Base-by-base conservation (phyloP, 768 basidiomycete genomes). In the Phlebiopsis gigantea region DNA sequence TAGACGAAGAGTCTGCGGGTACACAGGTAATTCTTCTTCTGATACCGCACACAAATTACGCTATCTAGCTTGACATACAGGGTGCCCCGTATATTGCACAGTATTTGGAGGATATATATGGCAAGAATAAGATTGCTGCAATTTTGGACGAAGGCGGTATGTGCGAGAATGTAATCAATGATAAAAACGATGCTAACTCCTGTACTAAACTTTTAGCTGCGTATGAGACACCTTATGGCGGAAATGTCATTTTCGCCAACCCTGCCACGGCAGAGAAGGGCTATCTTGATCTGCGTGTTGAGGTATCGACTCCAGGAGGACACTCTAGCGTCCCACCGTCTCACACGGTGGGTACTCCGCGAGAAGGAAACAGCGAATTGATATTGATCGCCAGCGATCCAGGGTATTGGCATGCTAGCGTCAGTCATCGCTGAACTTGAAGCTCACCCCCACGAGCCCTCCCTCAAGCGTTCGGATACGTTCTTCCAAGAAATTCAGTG, bases 371-470 rank as follows among this genome's bases (percentile, higher is more conserved):
- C 34, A 39, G 34, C n/a, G 47, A 24, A 10, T 46, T 10, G 7
- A 44, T 44, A 44, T 5, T 5, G 22, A n/a, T 21, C 17, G 34
- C 12, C 15, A 39, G 44, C 17, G 47, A 14, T 12, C 6, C 47
- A 64, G 64, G 55, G 83, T 55, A 92, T 96, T 55, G 92, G 93
- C 8, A 85, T 93, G 52, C 80, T 95, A 43, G 77, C 93, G 2
- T 72, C 80, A 1, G 68, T 90, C 10, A 76, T 96, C 24, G 81
- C 85, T 5, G 73, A 82, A 29, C 77, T 87, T 46, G 93, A 96
- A 68, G 66, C 73, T 5, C 74, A 90, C 66, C 88, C 90, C 0
- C 80, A 77, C 57, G 60, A 73, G 34, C 68, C 74, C 3, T 69
- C 76, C 46, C 73, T 92, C 48, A 76, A 71, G 10, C 79, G 83